Evolutionary conservation across 176 grass and related monocot genomes (phyloP).

Genomic region (Aegilops bicornis): DNA sequence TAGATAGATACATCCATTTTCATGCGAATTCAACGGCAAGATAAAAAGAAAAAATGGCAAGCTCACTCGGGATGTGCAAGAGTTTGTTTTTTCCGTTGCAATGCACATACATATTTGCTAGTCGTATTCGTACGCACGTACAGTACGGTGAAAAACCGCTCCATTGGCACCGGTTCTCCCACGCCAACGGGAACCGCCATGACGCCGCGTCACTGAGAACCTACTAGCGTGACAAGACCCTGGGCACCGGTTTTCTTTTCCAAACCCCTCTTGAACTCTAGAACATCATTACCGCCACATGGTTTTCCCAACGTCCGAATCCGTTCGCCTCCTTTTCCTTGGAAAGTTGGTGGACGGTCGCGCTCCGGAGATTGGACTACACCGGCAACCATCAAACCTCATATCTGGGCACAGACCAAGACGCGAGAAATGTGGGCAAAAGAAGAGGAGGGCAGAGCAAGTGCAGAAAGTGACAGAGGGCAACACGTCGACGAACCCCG

Average conservation of each 20-base stretch:
- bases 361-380: not conserved
- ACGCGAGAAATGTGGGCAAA: not conserved
- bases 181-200: not conserved
- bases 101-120: too few species aligned
- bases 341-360: conserved; percentile 13
- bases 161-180: not conserved
- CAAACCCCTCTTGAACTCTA: not conserved
- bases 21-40: too few species aligned
- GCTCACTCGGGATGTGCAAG: too few species aligned
- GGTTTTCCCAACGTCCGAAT: not conserved
- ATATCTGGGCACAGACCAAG: not conserved
- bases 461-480: not conserved
- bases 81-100: too few species aligned
- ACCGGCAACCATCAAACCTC: not conserved
- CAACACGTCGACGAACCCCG: not conserved
- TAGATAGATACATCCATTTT: too few species aligned
- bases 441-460: not conserved
- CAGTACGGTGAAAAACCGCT: not conserved
- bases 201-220: not conserved
- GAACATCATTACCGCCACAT: not conserved
- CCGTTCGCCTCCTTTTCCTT: not conserved
- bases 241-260: not conserved
- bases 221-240: not conserved
- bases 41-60: too few species aligned
- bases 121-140: not conserved